Evolutionary conservation across 208 protist genomes (phyloP).

Genomic region (Wallacemonas sp.): DNA sequence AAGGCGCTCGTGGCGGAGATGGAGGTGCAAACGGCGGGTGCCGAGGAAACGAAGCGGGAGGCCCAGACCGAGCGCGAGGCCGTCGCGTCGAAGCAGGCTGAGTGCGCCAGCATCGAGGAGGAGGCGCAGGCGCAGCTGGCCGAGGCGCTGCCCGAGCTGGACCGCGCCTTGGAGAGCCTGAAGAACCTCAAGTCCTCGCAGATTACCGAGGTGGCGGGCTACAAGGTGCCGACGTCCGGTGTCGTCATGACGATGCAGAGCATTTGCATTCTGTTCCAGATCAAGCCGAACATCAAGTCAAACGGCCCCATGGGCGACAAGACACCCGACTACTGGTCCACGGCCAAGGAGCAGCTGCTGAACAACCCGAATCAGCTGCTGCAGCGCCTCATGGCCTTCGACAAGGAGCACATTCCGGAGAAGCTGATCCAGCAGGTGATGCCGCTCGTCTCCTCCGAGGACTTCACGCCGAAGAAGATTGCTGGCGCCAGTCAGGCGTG

Average conservation of each 20-base stretch:
- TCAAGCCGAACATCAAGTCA: constrained; percentile 95
- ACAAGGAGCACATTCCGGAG: constrained; percentile 97
- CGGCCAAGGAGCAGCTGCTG: constrained; percentile 92
- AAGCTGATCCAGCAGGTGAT: constrained; percentile 94
- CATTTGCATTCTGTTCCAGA: constrained; percentile 97
- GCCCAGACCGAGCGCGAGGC: constrained; percentile 92
- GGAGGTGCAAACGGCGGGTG: constrained; percentile 91
- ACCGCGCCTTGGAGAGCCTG: constrained; percentile 95
- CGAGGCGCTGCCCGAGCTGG: constrained; percentile 97
- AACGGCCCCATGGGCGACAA: constrained; percentile 95
- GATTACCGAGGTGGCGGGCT: constrained; percentile 96
- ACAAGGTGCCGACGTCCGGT: constrained; percentile 95
- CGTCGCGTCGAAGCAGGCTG: constrained; percentile 92
- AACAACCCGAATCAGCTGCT: constrained; percentile 92
- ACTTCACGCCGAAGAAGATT: constrained; percentile 96
- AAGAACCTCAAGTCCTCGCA: constrained; percentile 96
- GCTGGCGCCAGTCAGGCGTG: constrained; percentile 95
- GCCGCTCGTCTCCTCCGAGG: constrained; percentile 92
- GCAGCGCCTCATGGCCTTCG: constrained; percentile 94
- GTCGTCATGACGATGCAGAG: constrained; percentile 98
- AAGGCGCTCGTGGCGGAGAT: constrained; percentile 95
- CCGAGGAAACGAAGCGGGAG: constrained; percentile 91
- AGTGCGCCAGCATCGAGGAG: constrained; percentile 94
- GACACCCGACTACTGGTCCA: constrained; percentile 97
- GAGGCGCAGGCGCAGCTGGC: constrained; percentile 95